Conservation (phyloP, 2,329 filamentous ascomycete species). For the Diaporthe velutina region DNA sequence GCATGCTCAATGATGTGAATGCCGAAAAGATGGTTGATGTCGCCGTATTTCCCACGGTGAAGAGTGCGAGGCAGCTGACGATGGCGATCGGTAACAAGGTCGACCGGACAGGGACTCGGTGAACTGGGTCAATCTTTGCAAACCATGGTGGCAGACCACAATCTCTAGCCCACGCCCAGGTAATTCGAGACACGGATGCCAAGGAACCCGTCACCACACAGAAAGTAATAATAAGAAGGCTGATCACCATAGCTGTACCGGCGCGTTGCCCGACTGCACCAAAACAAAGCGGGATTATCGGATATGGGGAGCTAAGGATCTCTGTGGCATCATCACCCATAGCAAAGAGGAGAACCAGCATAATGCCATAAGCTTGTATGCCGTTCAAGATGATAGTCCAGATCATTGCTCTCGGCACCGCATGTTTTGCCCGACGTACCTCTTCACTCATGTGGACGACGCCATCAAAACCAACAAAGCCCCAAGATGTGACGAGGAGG, state of each 20-base stretch:
- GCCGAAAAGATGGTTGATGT: slow-evolving; percentile 52
- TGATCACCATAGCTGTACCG: slow-evolving; percentile 55
- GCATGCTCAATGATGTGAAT: slow-evolving; percentile 41
- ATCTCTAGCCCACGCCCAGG: slow-evolving; percentile 64
- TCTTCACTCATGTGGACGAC: slow-evolving; percentile 62
- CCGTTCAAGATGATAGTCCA: slow-evolving; percentile 58
- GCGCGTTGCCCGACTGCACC: slow-evolving; percentile 54
- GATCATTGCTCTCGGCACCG: slow-evolving; percentile 59
- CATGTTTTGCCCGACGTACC: slow-evolving; percentile 57
- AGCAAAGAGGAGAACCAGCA: slow-evolving; percentile 55
- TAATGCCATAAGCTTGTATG: slow-evolving; percentile 55
- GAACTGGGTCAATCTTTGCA: slow-evolving; percentile 1
- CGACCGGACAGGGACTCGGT: slow-evolving; percentile 10
- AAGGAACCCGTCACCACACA: slow-evolving; percentile 56
- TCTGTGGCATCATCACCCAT: slow-evolving; percentile 37
- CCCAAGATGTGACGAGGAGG: slow-evolving; percentile 35
- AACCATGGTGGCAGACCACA: slow-evolving; percentile 48
- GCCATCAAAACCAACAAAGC: slow-evolving; percentile 58
- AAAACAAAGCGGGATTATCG: slow-evolving; percentile 56
- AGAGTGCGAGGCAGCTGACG: slow-evolving; percentile 50
- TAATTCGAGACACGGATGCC: slow-evolving; percentile 60
- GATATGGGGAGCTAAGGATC: slow-evolving; percentile 51
- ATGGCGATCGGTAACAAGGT: slow-evolving; percentile 37
- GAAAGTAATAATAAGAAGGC: slow-evolving; percentile 54
- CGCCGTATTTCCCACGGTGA: slow-evolving; percentile 53